Conservation (phyloP, 179 eudicot species). For the Silene vulgaris region DNA sequence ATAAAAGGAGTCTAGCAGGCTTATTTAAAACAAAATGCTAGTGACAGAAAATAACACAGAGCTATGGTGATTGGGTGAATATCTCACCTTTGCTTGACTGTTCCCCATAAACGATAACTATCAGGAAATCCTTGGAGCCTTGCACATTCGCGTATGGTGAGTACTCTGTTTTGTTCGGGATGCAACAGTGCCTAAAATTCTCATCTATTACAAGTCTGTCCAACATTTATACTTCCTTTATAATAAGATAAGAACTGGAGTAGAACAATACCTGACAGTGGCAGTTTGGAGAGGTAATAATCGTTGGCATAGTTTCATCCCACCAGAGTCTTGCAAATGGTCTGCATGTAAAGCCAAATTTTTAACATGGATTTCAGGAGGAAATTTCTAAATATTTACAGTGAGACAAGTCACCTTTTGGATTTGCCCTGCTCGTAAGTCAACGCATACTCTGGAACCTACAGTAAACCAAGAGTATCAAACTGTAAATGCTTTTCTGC, state of each 20-base stretch:
- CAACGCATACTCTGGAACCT: slow-evolving; percentile 44
- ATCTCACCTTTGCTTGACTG: slow-evolving; percentile 42
- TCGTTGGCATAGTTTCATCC: slow-evolving; percentile 43
- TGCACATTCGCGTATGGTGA: slow-evolving; percentile 48
- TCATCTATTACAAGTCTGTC: slow-evolving; percentile 12
- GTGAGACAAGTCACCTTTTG: slow-evolving; percentile 28
- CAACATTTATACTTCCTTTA: not conserved
- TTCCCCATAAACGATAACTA: slow-evolving; percentile 40
- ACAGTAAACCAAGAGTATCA: slow-evolving; percentile 15
- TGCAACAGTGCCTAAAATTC: slow-evolving; percentile 33
- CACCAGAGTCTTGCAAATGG: slow-evolving; percentile 53
- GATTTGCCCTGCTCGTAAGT: slow-evolving; percentile 48
- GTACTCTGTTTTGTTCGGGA: slow-evolving; percentile 47
- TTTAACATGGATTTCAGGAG: not conserved
- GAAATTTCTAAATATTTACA: not conserved
- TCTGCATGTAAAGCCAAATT: slow-evolving; percentile 24
- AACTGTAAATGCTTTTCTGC: not conserved
- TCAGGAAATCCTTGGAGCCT: slow-evolving; percentile 53
- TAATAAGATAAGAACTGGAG: slow-evolving; percentile 3
- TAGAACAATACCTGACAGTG: slow-evolving; percentile 37
- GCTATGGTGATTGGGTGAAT: not conserved
- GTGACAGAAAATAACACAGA: not conserved
- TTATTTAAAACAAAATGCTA: not conserved
- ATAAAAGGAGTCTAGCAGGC: not conserved
- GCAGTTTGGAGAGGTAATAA: slow-evolving; percentile 38